These are phyloP conservation scores for Lactarius deliciosus DNA, from an alignment of 768 basidiomycete genomes.

Conservation along the genomic window DNA sequence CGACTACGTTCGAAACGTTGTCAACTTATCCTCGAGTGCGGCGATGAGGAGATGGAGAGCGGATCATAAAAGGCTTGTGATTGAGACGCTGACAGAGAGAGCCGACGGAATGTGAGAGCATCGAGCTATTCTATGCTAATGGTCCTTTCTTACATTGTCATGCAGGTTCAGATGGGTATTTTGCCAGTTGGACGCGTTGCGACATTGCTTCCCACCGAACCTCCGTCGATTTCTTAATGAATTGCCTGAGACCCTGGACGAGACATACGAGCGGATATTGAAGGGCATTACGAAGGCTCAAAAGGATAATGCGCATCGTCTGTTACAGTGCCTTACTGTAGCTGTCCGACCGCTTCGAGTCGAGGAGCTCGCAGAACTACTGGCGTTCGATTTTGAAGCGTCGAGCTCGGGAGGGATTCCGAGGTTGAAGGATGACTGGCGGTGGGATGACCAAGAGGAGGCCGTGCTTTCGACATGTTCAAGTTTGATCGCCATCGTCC, in stretches of 20 bases:
- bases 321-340: neutral
- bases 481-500: too few relatives aligned
- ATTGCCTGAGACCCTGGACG: neutral
- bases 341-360: neutral
- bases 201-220: neutral
- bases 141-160: neutral
- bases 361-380: neutral
- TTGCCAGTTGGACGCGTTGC: neutral
- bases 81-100: neutral
- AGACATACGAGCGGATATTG: neutral
- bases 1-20: neutral
- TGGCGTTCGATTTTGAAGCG: neutral
- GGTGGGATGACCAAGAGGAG: too few relatives aligned
- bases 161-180: neutral
- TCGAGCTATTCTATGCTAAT: neutral
- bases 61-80: neutral
- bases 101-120: neutral
- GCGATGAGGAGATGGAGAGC: neutral
- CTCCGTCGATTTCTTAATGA: neutral
- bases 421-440: neutral
- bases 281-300: neutral
- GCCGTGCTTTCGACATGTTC: too few relatives aligned
- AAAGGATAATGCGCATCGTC: neutral
- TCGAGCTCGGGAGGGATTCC: neutral
- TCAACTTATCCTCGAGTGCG: neutral